Evolutionary conservation across 805 yeast species (phyloP).

Genomic region (Scheffersomyces stipitis): DNA sequence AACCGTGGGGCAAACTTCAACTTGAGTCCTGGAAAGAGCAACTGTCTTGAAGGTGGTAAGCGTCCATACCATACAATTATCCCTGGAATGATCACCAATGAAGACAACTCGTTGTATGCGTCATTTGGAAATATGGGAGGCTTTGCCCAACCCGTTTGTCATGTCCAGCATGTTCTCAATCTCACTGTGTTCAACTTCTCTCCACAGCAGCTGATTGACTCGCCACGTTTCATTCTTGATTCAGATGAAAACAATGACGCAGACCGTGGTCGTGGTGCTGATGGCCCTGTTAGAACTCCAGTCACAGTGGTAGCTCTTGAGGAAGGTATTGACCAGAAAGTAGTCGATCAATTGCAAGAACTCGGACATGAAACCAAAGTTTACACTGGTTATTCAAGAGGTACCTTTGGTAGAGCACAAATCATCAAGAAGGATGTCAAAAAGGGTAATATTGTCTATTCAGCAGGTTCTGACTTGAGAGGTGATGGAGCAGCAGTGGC

Average conservation of each 20-base stretch:
- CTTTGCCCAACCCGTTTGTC: conserved; percentile 84
- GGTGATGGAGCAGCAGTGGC: conserved; percentile 85
- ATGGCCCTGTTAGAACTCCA: conserved; percentile 62
- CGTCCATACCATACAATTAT: conserved; percentile 82
- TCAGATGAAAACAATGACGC: conserved; percentile 46
- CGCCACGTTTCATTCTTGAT: conserved; percentile 67
- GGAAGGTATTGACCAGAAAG: conserved; percentile 55
- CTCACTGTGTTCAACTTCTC: conserved; percentile 58
- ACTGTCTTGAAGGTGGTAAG: conserved; percentile 66
- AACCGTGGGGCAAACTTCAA: conserved; percentile 79
- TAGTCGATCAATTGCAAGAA: conserved; percentile 42
- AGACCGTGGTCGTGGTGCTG: conserved; percentile 59
- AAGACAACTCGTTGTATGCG: conserved; percentile 53
- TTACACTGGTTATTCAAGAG: conserved; percentile 42
- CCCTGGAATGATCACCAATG: conserved; percentile 72
- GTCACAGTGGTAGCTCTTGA: conserved; percentile 63
- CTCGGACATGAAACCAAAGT: conserved; percentile 60
- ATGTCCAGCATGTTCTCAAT: conserved; percentile 73
- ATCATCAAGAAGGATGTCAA: conserved; percentile 52
- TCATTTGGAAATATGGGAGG: conserved; percentile 87
- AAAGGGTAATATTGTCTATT: conserved; percentile 47
- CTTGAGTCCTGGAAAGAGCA: conserved; percentile 54
- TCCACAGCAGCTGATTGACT: conserved; percentile 74
- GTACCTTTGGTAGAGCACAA: conserved; percentile 69
- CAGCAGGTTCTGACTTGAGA: conserved; percentile 77